Evolutionary conservation across 805 yeast genomes (phyloP).

Genomic region (Wickerhamia fluorescens): DNA sequence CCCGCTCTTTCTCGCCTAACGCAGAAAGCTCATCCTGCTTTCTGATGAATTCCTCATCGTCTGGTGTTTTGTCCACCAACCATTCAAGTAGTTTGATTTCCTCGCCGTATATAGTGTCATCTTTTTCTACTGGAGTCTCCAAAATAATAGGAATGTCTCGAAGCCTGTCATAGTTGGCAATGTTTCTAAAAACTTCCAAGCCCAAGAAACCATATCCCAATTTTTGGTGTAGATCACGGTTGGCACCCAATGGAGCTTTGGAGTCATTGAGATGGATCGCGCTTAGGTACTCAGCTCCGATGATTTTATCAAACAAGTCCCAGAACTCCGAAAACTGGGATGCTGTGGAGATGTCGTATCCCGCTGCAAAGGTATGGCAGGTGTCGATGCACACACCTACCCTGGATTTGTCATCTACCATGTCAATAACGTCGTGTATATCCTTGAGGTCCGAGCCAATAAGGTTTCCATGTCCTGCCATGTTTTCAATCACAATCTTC

Average conservation of each 20-base stretch:
- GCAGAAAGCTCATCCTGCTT: constrained; percentile 45
- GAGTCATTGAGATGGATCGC: constrained; percentile 93
- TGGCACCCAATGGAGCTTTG: constrained; percentile 86
- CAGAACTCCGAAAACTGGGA: constrained; percentile 60
- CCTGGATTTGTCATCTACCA: constrained; percentile 72
- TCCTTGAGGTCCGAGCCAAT: constrained; percentile 81
- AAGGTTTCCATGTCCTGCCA: constrained; percentile 95
- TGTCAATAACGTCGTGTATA: constrained; percentile 61
- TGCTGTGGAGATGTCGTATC: constrained; percentile 72
- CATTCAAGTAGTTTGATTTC: constrained; percentile 81
- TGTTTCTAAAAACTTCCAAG: constrained; percentile 69
- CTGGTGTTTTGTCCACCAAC: constrained; percentile 51
- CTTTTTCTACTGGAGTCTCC: constrained; percentile 77
- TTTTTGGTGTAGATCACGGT: constrained; percentile 85
- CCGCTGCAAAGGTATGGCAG: constrained; percentile 95
- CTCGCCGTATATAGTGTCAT: constrained; percentile 63
- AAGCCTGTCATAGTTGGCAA: constrained; percentile 64
- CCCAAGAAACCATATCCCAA: constrained; percentile 88
- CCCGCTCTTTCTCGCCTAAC: constrained; percentile 63
- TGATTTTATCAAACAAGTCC: constrained; percentile 61
- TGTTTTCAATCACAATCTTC: constrained; percentile 85
- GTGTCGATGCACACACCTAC: constrained; percentile 97
- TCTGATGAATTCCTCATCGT: constrained; percentile 48
- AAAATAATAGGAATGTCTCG: constrained; percentile 69
- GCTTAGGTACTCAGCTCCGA: constrained; percentile 69